Evolutionary conservation across 768 basidiomycete species (phyloP).

Genomic region (Agrocybe chaxingu): DNA sequence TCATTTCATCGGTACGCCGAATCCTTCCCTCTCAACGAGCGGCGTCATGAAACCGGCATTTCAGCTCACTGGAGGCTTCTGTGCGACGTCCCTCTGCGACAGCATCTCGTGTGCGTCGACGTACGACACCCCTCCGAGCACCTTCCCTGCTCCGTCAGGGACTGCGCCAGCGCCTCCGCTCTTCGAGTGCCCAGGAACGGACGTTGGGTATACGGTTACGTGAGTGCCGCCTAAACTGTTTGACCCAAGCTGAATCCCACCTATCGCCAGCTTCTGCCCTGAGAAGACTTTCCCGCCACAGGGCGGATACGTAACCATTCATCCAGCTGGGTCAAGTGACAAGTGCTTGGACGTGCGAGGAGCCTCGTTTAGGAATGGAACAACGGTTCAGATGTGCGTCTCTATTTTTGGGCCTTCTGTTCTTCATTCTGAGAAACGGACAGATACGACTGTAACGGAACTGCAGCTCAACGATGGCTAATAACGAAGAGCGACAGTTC

Average conservation of each 20-base stretch:
- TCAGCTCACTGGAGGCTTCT: slow-evolving; percentile 10
- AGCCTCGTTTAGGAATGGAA: slow-evolving; percentile 19
- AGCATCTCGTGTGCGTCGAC: slow-evolving; percentile 15
- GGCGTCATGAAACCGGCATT: not conserved
- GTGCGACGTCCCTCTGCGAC: slow-evolving; percentile 17
- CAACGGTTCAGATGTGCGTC: slow-evolving; percentile 24
- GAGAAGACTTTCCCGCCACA: slow-evolving; percentile 9
- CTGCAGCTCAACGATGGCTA: slow-evolving; percentile 21
- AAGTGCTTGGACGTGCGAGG: slow-evolving; percentile 28
- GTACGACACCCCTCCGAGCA: slow-evolving; percentile 16
- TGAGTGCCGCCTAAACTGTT: slow-evolving; percentile 3
- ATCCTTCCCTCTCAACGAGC: not conserved
- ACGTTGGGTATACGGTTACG: slow-evolving; percentile 22
- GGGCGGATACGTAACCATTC: slow-evolving; percentile 15
- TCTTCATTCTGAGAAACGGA: not conserved
- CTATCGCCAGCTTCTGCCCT: slow-evolving; percentile 10
- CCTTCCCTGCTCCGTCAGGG: slow-evolving; percentile 17
- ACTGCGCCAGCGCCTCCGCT: slow-evolving; percentile 16
- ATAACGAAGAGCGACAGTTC: slow-evolving; percentile 13
- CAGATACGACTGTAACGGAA: slow-evolving; percentile 26
- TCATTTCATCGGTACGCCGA: slow-evolving; percentile 1
- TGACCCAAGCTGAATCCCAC: not conserved
- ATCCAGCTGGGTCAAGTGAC: slow-evolving; percentile 13
- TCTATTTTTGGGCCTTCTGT: not conserved
- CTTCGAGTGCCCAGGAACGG: slow-evolving; percentile 15